Evolutionary conservation across 257 asterid genomes (phyloP), one percentile per base, ranked within the genome.

Genomic region (Solanum sparsipilum): DNA sequence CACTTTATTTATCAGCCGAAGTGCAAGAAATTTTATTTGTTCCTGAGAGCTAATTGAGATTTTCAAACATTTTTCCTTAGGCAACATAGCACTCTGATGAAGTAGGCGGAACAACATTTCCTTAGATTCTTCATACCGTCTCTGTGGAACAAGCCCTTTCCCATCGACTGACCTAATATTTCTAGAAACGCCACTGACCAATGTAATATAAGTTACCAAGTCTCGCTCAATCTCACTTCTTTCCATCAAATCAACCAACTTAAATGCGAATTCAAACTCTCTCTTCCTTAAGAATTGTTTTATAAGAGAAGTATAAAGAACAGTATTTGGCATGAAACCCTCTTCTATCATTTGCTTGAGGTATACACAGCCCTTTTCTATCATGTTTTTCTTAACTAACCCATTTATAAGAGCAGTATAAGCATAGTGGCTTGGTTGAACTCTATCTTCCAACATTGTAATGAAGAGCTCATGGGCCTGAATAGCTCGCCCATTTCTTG

Each of bases 341-440:
- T 94, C 94, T 87, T 90, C 91, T 86, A 93, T 81, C 98, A 94
- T 94, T 87, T 89, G 91, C 84, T 91, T 89, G 31, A 94, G 95
- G 88, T 92, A 94, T 31, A 86, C 35, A 56, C 94, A 92, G 21
- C 93, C 79, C 88, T 93, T 82, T 71, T 87, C 74, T 29, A 89
- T 93, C 94, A 92, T 94, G 87, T 92, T 94, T 86, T 90, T 92
- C 94, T 93, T 93, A 78, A 94, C 90, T 18, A 94, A 83, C 67
- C 93, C 95, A 86, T 90, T 87, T 85, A 94, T 94, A 41, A 93
- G 92, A 25, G 96, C 94, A 21, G 92, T 93, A 86, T 92, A 94
- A 87, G 95, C 92, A 88, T 75, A 87, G 86, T 89, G 91, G 90
- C 88, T 90, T 65, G 96, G 96, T 39, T 34, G 90, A 79, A 92